phyloP scores from a whole-genome alignment of 345 rosid genomes.

The Dipteronia dyeriana region DNA sequence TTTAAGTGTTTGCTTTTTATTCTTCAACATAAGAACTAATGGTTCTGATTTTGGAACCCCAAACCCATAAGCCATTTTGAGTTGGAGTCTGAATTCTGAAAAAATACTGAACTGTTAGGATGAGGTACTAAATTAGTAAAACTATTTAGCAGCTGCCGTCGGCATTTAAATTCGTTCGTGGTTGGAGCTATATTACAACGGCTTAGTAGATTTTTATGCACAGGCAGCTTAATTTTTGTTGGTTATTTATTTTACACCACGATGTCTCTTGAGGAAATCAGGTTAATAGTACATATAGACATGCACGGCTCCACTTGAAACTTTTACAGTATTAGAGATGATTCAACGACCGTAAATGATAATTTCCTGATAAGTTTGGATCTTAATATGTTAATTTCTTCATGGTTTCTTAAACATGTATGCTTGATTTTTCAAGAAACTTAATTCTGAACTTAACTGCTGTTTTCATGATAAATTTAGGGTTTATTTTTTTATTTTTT shows the following conservation, averaged over 20 bases:
- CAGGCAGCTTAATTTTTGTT: not conserved
- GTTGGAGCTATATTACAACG: not conserved
- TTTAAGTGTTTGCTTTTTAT: not conserved
- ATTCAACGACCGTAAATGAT: not conserved
- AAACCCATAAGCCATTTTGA: not conserved
- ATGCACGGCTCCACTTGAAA: not conserved
- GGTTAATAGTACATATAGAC: not conserved
- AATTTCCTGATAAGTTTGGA: slow-evolving; percentile 4
- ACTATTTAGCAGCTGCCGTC: not conserved
- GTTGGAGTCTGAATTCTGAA: not conserved
- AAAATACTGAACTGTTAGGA: slow-evolving; percentile 14
- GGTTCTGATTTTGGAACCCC: slow-evolving; percentile 16
- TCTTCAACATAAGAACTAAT: slow-evolving; percentile 24
- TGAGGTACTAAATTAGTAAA: not conserved
- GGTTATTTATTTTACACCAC: not conserved
- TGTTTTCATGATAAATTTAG: not conserved
- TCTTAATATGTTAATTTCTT: not conserved
- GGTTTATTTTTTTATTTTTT: not conserved
- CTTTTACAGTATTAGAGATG: not conserved
- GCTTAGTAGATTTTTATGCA: not conserved
- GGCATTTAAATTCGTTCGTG: slow-evolving; percentile 7
- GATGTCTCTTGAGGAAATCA: not conserved
- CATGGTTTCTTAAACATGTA: not conserved
- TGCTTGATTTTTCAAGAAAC: not conserved
- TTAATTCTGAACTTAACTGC: not conserved